Conservation (phyloP, 768 basidiomycete genomes). For the Psilocybe tampanensis region DNA sequence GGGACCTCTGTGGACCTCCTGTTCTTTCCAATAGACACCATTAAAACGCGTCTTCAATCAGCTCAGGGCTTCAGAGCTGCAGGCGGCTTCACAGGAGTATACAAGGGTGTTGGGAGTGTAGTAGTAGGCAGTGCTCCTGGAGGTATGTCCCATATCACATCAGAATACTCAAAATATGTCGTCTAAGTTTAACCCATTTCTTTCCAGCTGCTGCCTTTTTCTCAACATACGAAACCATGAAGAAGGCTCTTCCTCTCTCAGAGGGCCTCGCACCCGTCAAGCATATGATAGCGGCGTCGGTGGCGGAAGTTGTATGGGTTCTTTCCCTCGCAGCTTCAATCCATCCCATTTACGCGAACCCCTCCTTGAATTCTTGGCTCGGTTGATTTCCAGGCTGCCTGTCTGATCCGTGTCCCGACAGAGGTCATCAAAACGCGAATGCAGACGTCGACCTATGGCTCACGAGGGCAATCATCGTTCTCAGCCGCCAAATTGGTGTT, state of each 20-base stretch:
- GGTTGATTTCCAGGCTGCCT: conserved; percentile 63
- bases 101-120: conserved; percentile 93
- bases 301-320: conserved; percentile 54
- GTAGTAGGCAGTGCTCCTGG: conserved; percentile 95
- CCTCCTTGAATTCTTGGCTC: conserved; percentile 10
- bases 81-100: conserved; percentile 89
- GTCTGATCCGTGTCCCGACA: conserved; percentile 91
- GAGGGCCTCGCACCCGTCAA: conserved; percentile 63
- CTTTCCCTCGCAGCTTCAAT: conserved; percentile 50
- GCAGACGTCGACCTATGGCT: conserved; percentile 80
- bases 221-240: conserved; percentile 89
- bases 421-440: conserved; percentile 95
- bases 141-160: conserved; percentile 49
- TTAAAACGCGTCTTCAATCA: conserved; percentile 95
- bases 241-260: conserved; percentile 67
- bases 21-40: conserved; percentile 95
- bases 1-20: conserved; percentile 93
- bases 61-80: conserved; percentile 81
- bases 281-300: conserved; percentile 58
- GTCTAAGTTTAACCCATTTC: conserved; percentile 4
- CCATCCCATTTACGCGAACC: conserved; percentile 21
- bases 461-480: conserved; percentile 57
- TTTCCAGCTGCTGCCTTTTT: conserved; percentile 90
- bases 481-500: conserved; percentile 59
- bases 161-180: not conserved